Evolutionary conservation across 768 basidiomycete genomes (phyloP).

Genomic region (Macrocybe gigantea): DNA sequence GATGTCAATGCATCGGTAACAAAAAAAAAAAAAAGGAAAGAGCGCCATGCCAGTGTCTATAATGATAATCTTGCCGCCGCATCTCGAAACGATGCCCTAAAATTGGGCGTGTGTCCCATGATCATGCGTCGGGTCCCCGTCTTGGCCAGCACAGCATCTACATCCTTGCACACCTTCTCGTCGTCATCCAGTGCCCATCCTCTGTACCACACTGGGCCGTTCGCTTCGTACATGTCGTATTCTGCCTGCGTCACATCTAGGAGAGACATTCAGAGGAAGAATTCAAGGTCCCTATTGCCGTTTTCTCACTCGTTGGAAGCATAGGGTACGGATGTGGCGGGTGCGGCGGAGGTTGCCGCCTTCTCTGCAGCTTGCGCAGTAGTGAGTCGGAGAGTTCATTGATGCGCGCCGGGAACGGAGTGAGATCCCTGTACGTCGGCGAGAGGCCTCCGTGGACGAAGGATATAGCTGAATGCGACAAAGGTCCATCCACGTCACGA

Average conservation of each 20-base stretch:
- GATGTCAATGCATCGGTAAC: neutral
- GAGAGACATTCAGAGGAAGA: slow-evolving; percentile 18
- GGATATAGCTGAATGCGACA: slow-evolving; percentile 78
- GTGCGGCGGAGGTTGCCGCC: slow-evolving; percentile 67
- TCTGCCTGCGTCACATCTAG: slow-evolving; percentile 60
- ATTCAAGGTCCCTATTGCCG: neutral
- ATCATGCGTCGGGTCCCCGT: slow-evolving; percentile 86
- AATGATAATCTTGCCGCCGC: slow-evolving; percentile 88
- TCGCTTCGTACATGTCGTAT: slow-evolving; percentile 58
- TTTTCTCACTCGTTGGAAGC: slow-evolving; percentile 46
- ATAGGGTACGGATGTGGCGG: slow-evolving; percentile 75
- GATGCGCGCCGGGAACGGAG: slow-evolving; percentile 80
- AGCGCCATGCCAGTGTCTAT: slow-evolving; percentile 77
- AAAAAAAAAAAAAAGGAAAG: neutral
- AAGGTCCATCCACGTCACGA: slow-evolving; percentile 33
- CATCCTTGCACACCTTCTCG: slow-evolving; percentile 60
- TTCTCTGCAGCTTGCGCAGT: slow-evolving; percentile 62
- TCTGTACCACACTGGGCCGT: slow-evolving; percentile 93
- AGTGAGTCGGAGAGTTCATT: slow-evolving; percentile 71
- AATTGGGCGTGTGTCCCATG: slow-evolving; percentile 96
- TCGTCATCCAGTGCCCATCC: slow-evolving; percentile 84
- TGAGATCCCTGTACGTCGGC: slow-evolving; percentile 65
- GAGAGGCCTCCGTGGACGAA: slow-evolving; percentile 94
- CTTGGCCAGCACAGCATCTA: slow-evolving; percentile 62
- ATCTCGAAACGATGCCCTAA: slow-evolving; percentile 79